These are phyloP conservation scores for Mycena leptocephala DNA, from an alignment of 768 basidiomycete genomes.

Conservation along the genomic window DNA sequence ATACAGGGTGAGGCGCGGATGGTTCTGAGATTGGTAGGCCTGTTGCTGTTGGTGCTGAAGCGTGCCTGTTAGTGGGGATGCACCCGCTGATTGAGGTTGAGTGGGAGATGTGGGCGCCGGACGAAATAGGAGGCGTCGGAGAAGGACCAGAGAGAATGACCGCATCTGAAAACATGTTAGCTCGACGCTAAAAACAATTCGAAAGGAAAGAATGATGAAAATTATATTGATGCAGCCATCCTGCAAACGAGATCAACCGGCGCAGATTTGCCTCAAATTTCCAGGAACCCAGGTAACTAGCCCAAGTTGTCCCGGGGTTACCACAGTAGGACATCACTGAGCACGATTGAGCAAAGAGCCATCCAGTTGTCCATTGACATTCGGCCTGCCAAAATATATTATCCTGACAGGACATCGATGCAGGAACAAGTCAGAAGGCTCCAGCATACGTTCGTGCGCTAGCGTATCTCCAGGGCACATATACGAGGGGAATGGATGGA, in stretches of 20 bases:
- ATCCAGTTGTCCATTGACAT: no score
- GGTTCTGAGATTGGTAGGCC: slow-evolving; percentile 27
- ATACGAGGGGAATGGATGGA: neutral
- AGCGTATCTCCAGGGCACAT: no score
- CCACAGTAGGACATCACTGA: no score
- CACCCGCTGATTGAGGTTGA: slow-evolving; percentile 30
- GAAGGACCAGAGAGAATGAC: slow-evolving; percentile 86
- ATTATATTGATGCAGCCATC: no score
- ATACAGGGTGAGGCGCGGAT: slow-evolving; percentile 74
- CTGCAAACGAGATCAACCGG: no score
- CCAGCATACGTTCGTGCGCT: neutral
- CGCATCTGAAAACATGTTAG: slow-evolving; percentile 74
- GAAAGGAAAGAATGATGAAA: neutral
- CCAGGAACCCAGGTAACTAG: neutral
- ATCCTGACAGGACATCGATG: slow-evolving; percentile 5
- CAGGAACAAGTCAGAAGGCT: neutral
- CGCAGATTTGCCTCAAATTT: neutral
- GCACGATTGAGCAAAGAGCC: neutral
- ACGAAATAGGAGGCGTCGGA: slow-evolving; percentile 85
- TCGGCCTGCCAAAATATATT: no score
- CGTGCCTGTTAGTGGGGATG: slow-evolving; percentile 29
- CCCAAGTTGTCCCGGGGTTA: neutral
- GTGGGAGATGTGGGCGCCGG: slow-evolving; percentile 55
- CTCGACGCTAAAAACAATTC: neutral
- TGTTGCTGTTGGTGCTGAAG: slow-evolving; percentile 36